Evolutionary conservation across 73 alveolate genomes (phyloP).

Genomic region (Tetrahymena malaccensis): DNA sequence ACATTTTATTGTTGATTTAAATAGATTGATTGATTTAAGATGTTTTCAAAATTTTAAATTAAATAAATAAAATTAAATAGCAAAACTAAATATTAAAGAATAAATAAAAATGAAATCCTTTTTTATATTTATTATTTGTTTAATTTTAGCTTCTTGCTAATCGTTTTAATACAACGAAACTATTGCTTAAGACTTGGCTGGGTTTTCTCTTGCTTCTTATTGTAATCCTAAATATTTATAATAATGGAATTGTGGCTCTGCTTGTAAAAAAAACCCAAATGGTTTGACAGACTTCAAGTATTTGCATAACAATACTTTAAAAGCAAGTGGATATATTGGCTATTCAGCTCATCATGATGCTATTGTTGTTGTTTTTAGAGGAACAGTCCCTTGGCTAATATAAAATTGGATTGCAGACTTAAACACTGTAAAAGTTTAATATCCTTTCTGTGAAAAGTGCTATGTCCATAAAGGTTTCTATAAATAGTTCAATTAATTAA

Average conservation of each 20-base stretch:
- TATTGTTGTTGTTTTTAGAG: conserved; percentile 13
- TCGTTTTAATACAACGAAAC: not conserved
- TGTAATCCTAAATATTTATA: not conserved
- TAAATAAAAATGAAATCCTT: no score
- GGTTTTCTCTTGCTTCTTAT: not conserved
- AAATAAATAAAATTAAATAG: no score
- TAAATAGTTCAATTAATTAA: not conserved
- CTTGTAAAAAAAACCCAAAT: not conserved
- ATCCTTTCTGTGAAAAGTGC: conserved; percentile 25
- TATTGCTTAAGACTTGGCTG: not conserved
- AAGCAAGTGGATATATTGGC: conserved; percentile 11
- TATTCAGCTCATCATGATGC: conserved; percentile 22
- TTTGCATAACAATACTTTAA: not conserved
- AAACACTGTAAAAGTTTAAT: conserved; percentile 3
- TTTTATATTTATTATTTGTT: no score
- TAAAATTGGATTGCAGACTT: conserved; percentile 30
- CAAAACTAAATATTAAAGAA: not conserved
- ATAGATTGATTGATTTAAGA: no score
- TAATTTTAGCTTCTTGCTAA: not conserved
- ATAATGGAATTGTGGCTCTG: not conserved
- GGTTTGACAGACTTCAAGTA: not conserved
- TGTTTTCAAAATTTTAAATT: no score
- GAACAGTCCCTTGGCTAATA: conserved; percentile 23
- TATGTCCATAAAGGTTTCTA: conserved; percentile 35
- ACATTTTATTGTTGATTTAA: no score